Conservation (phyloP, 495 filamentous ascomycete genomes). For the Barbatosphaeria neglecta region DNA sequence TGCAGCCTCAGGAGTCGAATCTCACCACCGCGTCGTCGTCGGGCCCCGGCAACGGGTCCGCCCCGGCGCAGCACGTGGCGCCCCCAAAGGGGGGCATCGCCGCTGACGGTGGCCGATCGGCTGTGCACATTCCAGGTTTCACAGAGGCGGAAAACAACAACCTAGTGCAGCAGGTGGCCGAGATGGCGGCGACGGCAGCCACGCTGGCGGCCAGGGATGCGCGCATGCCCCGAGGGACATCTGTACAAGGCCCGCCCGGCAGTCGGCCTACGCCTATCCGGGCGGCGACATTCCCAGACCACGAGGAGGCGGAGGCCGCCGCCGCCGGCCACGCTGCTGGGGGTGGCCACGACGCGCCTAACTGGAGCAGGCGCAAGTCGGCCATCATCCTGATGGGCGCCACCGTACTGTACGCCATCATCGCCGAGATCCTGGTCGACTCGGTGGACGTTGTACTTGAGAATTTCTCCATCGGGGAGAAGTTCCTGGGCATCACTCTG, state of each 20-base stretch:
- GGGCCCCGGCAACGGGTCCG: constrained; percentile 15
- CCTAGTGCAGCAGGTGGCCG: constrained; percentile 71
- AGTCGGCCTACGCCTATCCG: constrained; percentile 22
- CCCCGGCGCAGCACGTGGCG: constrained; percentile 53
- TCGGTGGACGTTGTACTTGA: constrained; percentile 91
- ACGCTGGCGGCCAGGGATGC: constrained; percentile 76
- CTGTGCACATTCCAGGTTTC: constrained; percentile 52
- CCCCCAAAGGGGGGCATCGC: constrained; percentile 50
- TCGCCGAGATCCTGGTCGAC: constrained; percentile 93
- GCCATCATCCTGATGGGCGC: constrained; percentile 79
- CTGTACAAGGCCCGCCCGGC: constrained; percentile 12
- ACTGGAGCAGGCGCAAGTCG: constrained; percentile 90
- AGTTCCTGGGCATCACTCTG: constrained; percentile 94
- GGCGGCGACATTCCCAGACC: constrained; percentile 25
- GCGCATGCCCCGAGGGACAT: constrained; percentile 15
- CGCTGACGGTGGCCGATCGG: constrained; percentile 20
- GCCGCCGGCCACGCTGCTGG: constrained; percentile 26
- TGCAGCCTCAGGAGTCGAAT: constrained; percentile 39
- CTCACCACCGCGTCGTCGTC: constrained; percentile 31
- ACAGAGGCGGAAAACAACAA: constrained; percentile 68
- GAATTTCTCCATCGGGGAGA: constrained; percentile 86
- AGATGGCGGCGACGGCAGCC: constrained; percentile 85
- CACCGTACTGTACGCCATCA: constrained; percentile 85
- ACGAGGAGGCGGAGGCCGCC: constrained; percentile 26
- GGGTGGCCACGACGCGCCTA: constrained; percentile 93